Evolutionary conservation across 2,329 filamentous ascomycete genomes (phyloP), one percentile per base, ranked within the genome.

Genomic region (Teratosphaeriaceae sp.): DNA sequence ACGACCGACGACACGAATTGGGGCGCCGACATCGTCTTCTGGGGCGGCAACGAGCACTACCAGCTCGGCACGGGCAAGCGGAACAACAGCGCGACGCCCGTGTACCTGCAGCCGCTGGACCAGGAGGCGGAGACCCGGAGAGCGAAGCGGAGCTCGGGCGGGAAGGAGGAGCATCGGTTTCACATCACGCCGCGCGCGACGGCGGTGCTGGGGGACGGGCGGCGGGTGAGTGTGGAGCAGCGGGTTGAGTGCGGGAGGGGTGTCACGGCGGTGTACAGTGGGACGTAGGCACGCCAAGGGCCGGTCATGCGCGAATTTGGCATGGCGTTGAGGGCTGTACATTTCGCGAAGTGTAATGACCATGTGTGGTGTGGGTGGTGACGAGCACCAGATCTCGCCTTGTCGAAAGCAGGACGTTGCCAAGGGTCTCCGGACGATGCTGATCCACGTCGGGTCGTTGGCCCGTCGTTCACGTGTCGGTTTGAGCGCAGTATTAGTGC

Each of bases 31-130:
- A 82, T 89, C 22, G 64, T 97, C 1, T 94, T 87, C 72, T 98
- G 89, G 87, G 92, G 92, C 48, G 88, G 88, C 41, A 98, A 97
- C 58, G 89, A 97, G 68, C 79, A 83, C 61, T 96, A 85, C 64
- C 92, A 98, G 66, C 77, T 98, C 20, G 92, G 92, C 11, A 96
- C 85, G 1, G 89, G 92, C 21, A 94, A 85, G 71, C 72, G 90
- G 48, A 92, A 79, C 57, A 97, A 97, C 59, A 60, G 85, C 8
- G 78, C 79, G 40, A 73, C 75, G 11, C 92, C 92, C 1, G 73
- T 75, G 1, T 90, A 95, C 60, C 88, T 96, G 41, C 78, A 80
- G 23, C 84, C 87, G 12, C 65, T 90, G 31, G 88, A 94, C 48
- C 66, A 72, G 11, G 75, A 75, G 37, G 75, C 73, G 0, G 83